Percentiles rank a stretch among this genome's conserved stretches.
phyloP scores from a whole-genome alignment of 129 eudicot species.

The Gnaphalium uliginosum region DNA sequence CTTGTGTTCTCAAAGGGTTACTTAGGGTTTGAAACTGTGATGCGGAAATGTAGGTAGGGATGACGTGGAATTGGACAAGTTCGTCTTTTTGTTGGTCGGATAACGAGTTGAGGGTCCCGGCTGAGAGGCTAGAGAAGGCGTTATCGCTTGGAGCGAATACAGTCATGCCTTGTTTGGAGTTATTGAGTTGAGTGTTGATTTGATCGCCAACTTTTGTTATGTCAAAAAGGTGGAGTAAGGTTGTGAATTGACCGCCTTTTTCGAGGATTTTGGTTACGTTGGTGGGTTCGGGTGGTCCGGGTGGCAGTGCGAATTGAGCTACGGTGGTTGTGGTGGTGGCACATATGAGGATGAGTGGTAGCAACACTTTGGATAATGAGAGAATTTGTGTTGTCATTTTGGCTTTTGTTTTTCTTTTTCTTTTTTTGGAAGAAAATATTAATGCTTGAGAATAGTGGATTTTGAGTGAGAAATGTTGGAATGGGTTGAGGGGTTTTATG shows the following conservation, averaged over 20 bases:
- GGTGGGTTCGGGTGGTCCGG: constrained; percentile 77
- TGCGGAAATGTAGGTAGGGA: constrained; percentile 52
- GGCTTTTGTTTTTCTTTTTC: background rate
- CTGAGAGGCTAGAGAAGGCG: constrained; percentile 64
- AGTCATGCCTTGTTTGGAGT: constrained; percentile 73
- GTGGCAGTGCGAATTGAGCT: constrained; percentile 58
- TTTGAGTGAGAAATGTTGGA: constrained; percentile 10
- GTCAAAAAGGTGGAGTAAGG: constrained; percentile 56
- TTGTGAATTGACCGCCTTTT: constrained; percentile 85
- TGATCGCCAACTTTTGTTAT: constrained; percentile 64
- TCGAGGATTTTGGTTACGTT: constrained; percentile 75
- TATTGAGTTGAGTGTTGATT: constrained; percentile 87
- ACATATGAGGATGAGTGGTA: constrained; percentile 32
- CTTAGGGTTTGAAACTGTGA: constrained; percentile 82
- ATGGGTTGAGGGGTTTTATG: constrained; percentile 1
- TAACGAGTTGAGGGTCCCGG: constrained; percentile 83
- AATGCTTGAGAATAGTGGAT: background rate
- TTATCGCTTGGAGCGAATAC: constrained; percentile 80
- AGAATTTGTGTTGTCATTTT: constrained; percentile 29
- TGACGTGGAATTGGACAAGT: constrained; percentile 66
- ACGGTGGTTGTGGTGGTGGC: constrained; percentile 39
- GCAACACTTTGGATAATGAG: constrained; percentile 17
- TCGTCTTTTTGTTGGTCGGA: constrained; percentile 72
- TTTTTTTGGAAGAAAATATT: no score
- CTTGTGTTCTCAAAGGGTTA: constrained; percentile 88